Evolutionary conservation across 129 eudicot species (phyloP), one percentile per base, ranked within the genome.

Genomic region (Apium graveolens): DNA sequence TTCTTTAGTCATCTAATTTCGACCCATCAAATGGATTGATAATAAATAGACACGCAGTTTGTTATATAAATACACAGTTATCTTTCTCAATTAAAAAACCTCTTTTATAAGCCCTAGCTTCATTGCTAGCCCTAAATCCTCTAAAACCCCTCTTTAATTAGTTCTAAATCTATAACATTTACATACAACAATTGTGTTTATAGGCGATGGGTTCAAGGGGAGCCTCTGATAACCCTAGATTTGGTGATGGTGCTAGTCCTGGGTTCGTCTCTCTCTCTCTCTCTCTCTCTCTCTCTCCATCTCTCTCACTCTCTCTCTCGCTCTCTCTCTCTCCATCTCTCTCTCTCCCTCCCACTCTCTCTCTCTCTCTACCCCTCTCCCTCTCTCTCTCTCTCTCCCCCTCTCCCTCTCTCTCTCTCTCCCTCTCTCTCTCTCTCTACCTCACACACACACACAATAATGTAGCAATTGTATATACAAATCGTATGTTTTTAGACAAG

Each of bases 211-310:
- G 84, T 76, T 91, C 97, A 76, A 93, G 82, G 83, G 84, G 82
- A 81, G 81, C 85, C 70, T 68, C 89, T 60, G 91, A 91, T 76
- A 45, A 66, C 34, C 42, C 79, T 35, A 45, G 60, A 63, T 91
- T 75, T 11, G 96, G 97, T 70, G 93, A 91, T 72, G 98, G 93
- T 24, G 97, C 98, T 69, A 93, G 96, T 80, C 98, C 98, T 0
- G 98, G 98, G 98, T 93, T 41, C 79, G 88, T 82, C 11, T 69
- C n/a, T 18, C 26, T 73, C 75, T 45, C 79, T 83, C 73, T 62
- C 21, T 55, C 26, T 9, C 32, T 9, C 41, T 32, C 38, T 66
- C 39, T 26, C 37, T 27, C 35, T 66, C 42, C 37, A 11, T 5
- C 62, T 38, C 41, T 38, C 41, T 38, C 41, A 2, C 41, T 38